Percentiles rank a stretch among this genome's conserved stretches.
phyloP scores from a whole-genome alignment of 2,329 filamentous ascomycete genomes.

The Phaeophleospora eucalypticola region DNA sequence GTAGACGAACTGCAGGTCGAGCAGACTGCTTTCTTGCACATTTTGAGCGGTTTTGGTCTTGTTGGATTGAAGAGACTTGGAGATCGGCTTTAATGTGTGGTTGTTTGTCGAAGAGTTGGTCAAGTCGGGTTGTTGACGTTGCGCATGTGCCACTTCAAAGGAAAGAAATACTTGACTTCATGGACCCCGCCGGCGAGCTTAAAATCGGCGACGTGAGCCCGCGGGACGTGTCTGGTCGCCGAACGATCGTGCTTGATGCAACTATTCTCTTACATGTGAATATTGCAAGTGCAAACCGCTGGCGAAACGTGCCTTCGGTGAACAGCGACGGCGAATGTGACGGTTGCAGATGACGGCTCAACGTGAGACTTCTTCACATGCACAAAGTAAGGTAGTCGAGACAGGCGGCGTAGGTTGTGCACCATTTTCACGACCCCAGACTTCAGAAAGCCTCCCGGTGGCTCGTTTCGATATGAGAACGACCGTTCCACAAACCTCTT shows the following conservation, averaged over 20 bases:
- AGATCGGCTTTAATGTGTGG: neutral
- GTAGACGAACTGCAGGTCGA: slow-evolving; percentile 55
- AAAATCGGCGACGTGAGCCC: neutral
- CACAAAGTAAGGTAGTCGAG: no score
- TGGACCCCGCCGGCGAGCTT: neutral
- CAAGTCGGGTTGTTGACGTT: no score
- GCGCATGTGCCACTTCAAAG: no score
- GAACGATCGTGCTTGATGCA: neutral
- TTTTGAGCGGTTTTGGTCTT: slow-evolving; percentile 31
- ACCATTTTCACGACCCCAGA: no score
- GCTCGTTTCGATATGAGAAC: no score
- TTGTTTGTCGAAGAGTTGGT: neutral
- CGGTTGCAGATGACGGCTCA: neutral
- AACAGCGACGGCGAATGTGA: no score
- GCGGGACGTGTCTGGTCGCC: neutral
- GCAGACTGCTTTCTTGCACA: slow-evolving; percentile 65
- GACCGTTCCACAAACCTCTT: no score
- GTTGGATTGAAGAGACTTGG: neutral
- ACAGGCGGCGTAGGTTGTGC: no score
- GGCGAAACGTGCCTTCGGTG: no score
- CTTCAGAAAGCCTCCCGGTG: no score
- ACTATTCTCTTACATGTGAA: neutral
- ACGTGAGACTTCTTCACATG: neutral
- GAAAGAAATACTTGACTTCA: neutral
- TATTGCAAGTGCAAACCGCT: no score